Evolutionary conservation across 2,329 filamentous ascomycete species (phyloP).

Genomic region (Macroventuria anomochaeta): DNA sequence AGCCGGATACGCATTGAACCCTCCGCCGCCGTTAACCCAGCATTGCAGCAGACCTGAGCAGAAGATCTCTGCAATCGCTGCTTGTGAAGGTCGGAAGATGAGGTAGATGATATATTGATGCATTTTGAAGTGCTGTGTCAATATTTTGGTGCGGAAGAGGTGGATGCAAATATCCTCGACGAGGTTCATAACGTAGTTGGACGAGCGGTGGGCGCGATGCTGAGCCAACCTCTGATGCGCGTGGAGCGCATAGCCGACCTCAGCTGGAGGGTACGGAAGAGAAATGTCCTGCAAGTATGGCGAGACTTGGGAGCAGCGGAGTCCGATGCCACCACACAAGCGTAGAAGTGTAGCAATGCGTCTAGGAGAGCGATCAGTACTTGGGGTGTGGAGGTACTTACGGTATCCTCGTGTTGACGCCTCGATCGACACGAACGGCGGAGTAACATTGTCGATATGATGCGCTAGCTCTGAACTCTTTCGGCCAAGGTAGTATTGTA

Average conservation of each 20-base stretch:
- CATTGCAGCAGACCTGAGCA: conserved; percentile 37
- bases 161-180: conserved; percentile 36
- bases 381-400: conserved; percentile 34
- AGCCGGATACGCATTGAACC: conserved; percentile 40
- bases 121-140: conserved; percentile 33
- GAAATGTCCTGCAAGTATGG: conserved; percentile 18
- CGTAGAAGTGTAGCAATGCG: conserved; percentile 24
- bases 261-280: conserved; percentile 27
- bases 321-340: conserved; percentile 27
- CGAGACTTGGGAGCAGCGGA: conserved; percentile 23
- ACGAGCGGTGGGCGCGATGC: conserved; percentile 31
- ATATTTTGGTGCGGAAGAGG: conserved; percentile 4
- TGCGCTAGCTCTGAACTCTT: conserved; percentile 13
- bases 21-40: conserved; percentile 36
- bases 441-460: conserved; percentile 31
- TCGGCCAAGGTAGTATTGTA: conserved; percentile 26
- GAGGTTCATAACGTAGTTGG: conserved; percentile 43
- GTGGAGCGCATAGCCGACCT: conserved; percentile 37
- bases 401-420: conserved; percentile 23
- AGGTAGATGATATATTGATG: conserved; percentile 38
- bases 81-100: conserved; percentile 33
- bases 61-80: conserved; percentile 39
- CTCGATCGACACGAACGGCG: conserved; percentile 3
- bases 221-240: conserved; percentile 28
- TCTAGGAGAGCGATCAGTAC: conserved; percentile 15